Evolutionary conservation across 108 stramenopile genomes (phyloP).

Genomic region (Fistulifera pelliculosa): DNA sequence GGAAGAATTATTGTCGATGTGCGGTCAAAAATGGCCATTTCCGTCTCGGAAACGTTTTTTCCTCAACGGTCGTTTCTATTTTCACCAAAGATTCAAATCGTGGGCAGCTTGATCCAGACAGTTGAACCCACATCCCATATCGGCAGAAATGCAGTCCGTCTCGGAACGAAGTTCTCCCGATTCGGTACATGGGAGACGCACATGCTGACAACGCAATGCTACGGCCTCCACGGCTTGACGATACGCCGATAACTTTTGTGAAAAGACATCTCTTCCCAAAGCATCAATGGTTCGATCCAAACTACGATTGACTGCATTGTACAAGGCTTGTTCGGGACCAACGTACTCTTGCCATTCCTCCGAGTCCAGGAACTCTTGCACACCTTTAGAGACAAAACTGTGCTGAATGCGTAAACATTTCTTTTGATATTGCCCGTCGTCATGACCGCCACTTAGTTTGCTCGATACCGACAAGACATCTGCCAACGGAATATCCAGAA

Average conservation of each 20-base stretch:
- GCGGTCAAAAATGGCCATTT: too few relatives aligned
- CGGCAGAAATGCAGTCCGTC: conserved; percentile 26
- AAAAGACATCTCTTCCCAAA: conserved; percentile 25
- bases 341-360: conserved; percentile 10
- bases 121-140: conserved; percentile 35
- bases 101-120: conserved; percentile 32
- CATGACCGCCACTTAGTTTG: conserved; percentile 16
- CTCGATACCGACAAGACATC: conserved; percentile 24
- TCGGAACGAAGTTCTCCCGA: conserved; percentile 11
- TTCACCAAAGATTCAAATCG: conserved; percentile 8
- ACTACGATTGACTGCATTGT: conserved; percentile 22
- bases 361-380: conserved; percentile 7
- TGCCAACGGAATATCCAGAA: conserved; percentile 15
- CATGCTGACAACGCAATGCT: background rate
- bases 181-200: conserved; percentile 19
- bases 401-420: background rate
- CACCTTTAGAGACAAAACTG: conserved; percentile 4
- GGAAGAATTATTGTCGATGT: too few relatives aligned
- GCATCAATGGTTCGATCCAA: conserved; percentile 36
- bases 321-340: conserved; percentile 13
- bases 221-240: conserved; percentile 3
- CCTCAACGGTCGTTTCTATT: too few relatives aligned
- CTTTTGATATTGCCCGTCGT: conserved; percentile 11
- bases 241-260: conserved; percentile 15
- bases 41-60: too few relatives aligned